Conservation (phyloP, 306 rosid species). For the Herpetospermum pedunculosum region DNA sequence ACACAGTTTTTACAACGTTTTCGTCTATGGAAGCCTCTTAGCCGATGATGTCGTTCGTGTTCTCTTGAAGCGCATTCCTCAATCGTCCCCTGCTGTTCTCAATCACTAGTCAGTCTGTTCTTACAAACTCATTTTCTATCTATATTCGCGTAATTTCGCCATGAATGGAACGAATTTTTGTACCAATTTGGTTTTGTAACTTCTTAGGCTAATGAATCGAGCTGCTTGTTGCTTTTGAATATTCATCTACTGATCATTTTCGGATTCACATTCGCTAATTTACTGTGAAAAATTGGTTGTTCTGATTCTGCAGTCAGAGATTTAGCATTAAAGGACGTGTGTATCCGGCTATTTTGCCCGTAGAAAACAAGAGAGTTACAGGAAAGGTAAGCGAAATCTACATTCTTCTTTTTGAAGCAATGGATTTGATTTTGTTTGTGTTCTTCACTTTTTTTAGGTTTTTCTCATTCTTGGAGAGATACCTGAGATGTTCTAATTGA, state of each 20-base stretch:
- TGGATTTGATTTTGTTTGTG: neutral
- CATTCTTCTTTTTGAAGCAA: neutral
- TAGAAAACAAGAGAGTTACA: conserved; percentile 31
- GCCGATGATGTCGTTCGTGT: conserved; percentile 64
- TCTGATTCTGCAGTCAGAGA: conserved; percentile 40
- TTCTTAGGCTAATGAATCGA: neutral
- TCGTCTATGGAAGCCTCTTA: conserved; percentile 76
- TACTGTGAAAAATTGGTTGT: neutral
- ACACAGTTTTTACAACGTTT: conserved; percentile 44
- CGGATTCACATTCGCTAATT: neutral
- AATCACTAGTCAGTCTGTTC: conserved; percentile 42
- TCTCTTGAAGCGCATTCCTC: conserved; percentile 63
- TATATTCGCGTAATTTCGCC: neutral
- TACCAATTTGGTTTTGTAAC: neutral
- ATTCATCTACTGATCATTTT: neutral
- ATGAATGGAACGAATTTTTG: neutral
- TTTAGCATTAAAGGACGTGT: conserved; percentile 75
- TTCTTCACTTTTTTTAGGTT: neutral
- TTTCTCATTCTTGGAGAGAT: neutral
- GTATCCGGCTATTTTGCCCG: conserved; percentile 85
- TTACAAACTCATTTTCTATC: conserved; percentile 13
- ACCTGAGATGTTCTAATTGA: neutral
- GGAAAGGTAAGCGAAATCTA: conserved; percentile 38
- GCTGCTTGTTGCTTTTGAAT: neutral
- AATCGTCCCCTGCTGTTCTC: conserved; percentile 43